Base-by-base conservation (phyloP, 2,329 filamentous ascomycete species). In the Chrysoporthe deuterocubensis region DNA sequence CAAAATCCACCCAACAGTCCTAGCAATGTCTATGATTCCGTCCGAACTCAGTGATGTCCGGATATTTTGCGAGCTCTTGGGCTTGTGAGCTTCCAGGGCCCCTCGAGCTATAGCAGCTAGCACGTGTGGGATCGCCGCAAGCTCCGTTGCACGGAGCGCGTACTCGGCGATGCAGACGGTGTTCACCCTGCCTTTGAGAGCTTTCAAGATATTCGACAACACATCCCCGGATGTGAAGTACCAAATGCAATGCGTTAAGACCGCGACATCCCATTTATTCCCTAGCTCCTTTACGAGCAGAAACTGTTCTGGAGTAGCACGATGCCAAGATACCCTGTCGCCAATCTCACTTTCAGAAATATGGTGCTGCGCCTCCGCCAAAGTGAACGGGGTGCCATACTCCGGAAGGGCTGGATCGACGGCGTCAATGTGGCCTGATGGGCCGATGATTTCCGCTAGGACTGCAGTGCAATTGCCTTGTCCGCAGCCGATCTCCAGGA, bases 401-500 rank as follows among this genome's bases (percentile, higher is more conserved):
- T 83, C 78, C 6, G 81, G 74, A 0, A 76, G 72, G 0, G 80
- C 85, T 1, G 85, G 86, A 75, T 89, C 86, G 42, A 87, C 73
- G 5, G 84, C 86, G 63, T 82, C 81, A 14, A 87, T 76, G 59
- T 76, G 77, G 0, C 85, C 84, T 0, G 75, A 42, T 13, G 79
- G 72, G 2, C 83, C 81, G 1, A 85, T 80, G 32, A 78, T 79
- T 71, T 80, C 73, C 56, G 86, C 87, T 21, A 89, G 80, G 2
- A 82, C 83, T 14, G 82, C 78, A 1, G 87, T 88, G 71, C 82
- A 84, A 68, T 85, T 85, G 2, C 87, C 87, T 71, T 89, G 87
- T 0, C 87, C 87, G 74, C 86, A 89, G 62, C 86, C 87, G 48
- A 89, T 74, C 73, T 89, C 87, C 1, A 89, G 79, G 7, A 88